phyloP scores from a whole-genome alignment of 108 stramenopile species.

The Discostella stelligeroides region DNA sequence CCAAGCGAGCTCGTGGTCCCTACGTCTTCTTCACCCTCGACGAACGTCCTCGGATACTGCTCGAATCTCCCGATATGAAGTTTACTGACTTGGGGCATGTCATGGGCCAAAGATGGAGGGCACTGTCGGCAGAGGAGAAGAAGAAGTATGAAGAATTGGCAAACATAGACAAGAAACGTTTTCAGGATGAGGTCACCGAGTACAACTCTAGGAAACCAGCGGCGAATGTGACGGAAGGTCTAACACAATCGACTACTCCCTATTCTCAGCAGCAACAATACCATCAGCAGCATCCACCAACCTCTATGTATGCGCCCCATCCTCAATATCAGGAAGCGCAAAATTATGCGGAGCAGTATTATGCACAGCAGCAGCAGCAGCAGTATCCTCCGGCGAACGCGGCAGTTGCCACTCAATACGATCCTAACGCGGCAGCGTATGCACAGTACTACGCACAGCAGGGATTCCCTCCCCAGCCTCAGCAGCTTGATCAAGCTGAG shows the following conservation, averaged over 20 bases:
- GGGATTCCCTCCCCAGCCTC: constrained; percentile 14
- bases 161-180: constrained; percentile 63
- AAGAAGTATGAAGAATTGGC: constrained; percentile 68
- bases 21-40: constrained; percentile 53
- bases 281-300: constrained; percentile 6
- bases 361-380: too few relatives aligned
- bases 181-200: constrained; percentile 54
- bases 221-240: background rate
- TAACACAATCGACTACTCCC: background rate
- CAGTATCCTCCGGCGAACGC: background rate
- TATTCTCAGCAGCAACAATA: background rate
- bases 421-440: constrained; percentile 23
- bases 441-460: constrained; percentile 29
- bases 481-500: background rate
- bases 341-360: constrained; percentile 27
- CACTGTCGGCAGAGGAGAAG: constrained; percentile 65
- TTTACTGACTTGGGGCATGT: constrained; percentile 69
- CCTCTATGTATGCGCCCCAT: background rate
- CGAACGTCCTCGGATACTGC: constrained; percentile 47
- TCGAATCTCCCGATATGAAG: constrained; percentile 69
- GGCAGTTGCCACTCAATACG: constrained; percentile 19
- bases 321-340: constrained; percentile 19
- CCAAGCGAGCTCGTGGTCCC: constrained; percentile 46
- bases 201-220: constrained; percentile 34
- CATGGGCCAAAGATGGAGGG: constrained; percentile 76